Percentiles rank a stretch among this genome's conserved stretches.
These are phyloP conservation scores for Geotrichum macrosporum DNA, from an alignment of 1,139 yeast genomes.

Conservation along the genomic window DNA sequence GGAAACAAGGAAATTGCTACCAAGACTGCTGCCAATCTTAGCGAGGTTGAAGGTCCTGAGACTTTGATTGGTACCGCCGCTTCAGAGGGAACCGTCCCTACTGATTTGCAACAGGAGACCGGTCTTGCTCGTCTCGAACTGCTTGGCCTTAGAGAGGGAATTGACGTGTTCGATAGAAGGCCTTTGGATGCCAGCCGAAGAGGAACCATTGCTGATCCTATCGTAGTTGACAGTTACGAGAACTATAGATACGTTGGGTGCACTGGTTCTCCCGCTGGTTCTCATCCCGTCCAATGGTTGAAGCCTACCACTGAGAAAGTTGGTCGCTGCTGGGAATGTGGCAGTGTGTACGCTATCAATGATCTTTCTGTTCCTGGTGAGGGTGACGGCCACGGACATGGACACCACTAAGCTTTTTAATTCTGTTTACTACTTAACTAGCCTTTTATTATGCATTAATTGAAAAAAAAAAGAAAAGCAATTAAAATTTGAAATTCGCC, in stretches of 20 bases:
- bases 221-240: constrained; percentile 83
- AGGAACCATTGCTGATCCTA: constrained; percentile 87
- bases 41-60: constrained; percentile 77
- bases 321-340: constrained; percentile 99
- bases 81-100: constrained; percentile 74
- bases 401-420: constrained; percentile 30
- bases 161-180: constrained; percentile 88
- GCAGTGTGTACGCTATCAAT: constrained; percentile 86
- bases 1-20: constrained; percentile 30
- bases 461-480: too few species aligned
- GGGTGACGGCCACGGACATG: constrained; percentile 49
- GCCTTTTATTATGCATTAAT: constrained; percentile 3
- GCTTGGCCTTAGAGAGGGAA: constrained; percentile 92
- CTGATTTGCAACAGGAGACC: constrained; percentile 93
- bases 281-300: constrained; percentile 90
- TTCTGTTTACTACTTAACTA: not conserved
- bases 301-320: constrained; percentile 78
- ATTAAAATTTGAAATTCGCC: too few species aligned
- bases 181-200: constrained; percentile 82
- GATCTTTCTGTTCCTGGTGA: constrained; percentile 79
- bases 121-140: constrained; percentile 97
- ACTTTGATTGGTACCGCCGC: constrained; percentile 92
- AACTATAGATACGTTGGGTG: constrained; percentile 96
- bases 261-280: constrained; percentile 92
- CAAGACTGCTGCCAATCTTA: constrained; percentile 63